Conservation (phyloP, 306 rosid genomes). For the Canavalia gladiata region DNA sequence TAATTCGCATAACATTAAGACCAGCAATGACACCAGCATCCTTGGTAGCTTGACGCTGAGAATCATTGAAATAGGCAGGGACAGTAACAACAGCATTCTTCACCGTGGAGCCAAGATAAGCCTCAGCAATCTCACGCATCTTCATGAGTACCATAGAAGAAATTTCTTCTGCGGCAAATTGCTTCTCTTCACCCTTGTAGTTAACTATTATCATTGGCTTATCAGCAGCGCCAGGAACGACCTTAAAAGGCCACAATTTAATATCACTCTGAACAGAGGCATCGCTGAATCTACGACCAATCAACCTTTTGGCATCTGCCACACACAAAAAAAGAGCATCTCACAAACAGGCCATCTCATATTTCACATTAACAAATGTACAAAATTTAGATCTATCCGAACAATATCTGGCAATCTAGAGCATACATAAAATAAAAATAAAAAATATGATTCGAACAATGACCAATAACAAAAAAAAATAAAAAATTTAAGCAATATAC, state of each 20-base stretch:
- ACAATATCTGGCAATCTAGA: background rate
- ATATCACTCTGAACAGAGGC: conserved; percentile 70
- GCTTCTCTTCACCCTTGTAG: conserved; percentile 80
- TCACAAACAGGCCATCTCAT: background rate
- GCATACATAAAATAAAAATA: background rate
- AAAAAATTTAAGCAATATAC: background rate
- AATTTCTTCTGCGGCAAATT: conserved; percentile 65
- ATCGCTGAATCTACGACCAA: conserved; percentile 68
- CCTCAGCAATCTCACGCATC: conserved; percentile 86
- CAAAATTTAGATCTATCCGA: background rate
- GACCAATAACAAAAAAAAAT: no score
- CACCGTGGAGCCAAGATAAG: conserved; percentile 63
- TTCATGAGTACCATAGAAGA: conserved; percentile 52
- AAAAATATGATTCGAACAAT: background rate
- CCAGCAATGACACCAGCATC: conserved; percentile 34
- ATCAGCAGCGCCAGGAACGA: conserved; percentile 65
- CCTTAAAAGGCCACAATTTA: conserved; percentile 77
- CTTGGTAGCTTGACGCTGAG: conserved; percentile 28
- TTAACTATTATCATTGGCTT: conserved; percentile 69
- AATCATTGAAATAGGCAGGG: conserved; percentile 61
- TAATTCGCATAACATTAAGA: conserved; percentile 22
- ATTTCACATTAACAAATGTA: background rate
- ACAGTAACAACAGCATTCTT: conserved; percentile 80
- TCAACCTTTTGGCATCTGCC: conserved; percentile 75
- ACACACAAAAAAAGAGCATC: background rate